Conservation (phyloP, 2,329 filamentous ascomycete species). For the Trichoderma cornu-damae region DNA sequence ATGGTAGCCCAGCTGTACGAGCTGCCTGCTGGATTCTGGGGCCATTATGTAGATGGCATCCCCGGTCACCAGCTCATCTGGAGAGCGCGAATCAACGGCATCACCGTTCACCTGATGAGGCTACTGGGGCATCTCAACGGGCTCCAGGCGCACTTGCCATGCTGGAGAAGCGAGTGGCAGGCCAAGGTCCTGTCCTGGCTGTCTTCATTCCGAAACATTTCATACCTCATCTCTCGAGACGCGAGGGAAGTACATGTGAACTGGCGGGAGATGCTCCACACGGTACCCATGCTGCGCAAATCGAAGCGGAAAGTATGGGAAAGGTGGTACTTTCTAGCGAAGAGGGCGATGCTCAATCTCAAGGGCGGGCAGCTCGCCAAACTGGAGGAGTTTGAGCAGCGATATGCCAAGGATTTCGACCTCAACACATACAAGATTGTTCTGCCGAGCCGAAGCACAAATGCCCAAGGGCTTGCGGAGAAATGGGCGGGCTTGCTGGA, state of each 20-base stretch:
- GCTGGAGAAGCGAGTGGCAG: slow-evolving; percentile 20
- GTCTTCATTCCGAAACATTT: slow-evolving; percentile 18
- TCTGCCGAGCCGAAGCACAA: slow-evolving; percentile 15
- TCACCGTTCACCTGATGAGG: slow-evolving; percentile 3
- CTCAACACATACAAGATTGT: slow-evolving; percentile 22
- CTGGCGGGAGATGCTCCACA: slow-evolving; percentile 24
- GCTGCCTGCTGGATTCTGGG: slow-evolving; percentile 19
- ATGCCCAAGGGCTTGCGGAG: slow-evolving; percentile 21
- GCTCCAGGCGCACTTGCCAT: background rate
- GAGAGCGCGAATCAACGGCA: background rate
- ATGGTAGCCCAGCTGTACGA: slow-evolving; percentile 26
- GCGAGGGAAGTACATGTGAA: background rate
- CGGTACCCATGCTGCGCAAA: slow-evolving; percentile 26
- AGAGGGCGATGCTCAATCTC: slow-evolving; percentile 61
- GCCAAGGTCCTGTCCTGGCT: slow-evolving; percentile 16
- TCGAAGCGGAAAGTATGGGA: slow-evolving; percentile 17
- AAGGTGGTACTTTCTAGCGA: slow-evolving; percentile 33
- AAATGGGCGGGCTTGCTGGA: slow-evolving; percentile 23
- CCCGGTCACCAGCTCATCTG: slow-evolving; percentile 16
- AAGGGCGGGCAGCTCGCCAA: slow-evolving; percentile 80
- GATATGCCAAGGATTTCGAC: background rate
- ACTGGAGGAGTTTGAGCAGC: background rate
- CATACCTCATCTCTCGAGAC: slow-evolving; percentile 18
- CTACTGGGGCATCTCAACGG: background rate
- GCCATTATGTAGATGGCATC: slow-evolving; percentile 11